Evolutionary conservation across 768 basidiomycete species (phyloP), one percentile per base, ranked within the genome.

Genomic region (Boletus subcaerulescens): DNA sequence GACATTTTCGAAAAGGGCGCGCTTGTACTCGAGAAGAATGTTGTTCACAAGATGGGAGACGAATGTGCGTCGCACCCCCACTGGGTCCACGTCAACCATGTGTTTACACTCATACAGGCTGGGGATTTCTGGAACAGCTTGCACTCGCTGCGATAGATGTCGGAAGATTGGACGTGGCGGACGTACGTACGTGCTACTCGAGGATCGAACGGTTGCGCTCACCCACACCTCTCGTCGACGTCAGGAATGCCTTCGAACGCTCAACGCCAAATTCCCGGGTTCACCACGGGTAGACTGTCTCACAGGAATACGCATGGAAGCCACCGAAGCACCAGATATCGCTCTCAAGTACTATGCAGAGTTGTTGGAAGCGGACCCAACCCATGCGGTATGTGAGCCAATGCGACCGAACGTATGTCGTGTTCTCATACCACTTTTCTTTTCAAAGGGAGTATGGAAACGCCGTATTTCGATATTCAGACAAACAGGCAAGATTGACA

Each of bases 211-310:
- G 48, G 40, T 53, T 52, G 36, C 18, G 41, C 43, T 64, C 48
- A 61, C 36, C 6, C 31, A 36, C 31, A 36, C 10, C 4, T 12
- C n/a, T 20, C 42, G 26, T 60, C 22, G 36, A 42, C 20, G n/a
- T 24, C n/a, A 72, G 71, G 53, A 58, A 53, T 72, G 70, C 65
- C 74, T 91, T 41, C 71, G 77, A 50, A 79, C 78, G 55, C 78
- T 95, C 18, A 65, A 73, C 17, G 73, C 78, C 48, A 84, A 83
- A 69, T 95, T 95, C 64, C 86, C 87, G 1, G 82, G 74, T 29
- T 94, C 93, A 1, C 87, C 89, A 18, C 83, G 94, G 20, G 87
- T 92, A 2, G 83, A 89, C 36, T 80, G 85, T 20, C 80, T 97
- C 20, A 77, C 80, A 24, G 93, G 94, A 1, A 85, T 93, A 55